Evolutionary conservation across 305 asterid species (phyloP).

Genomic region (Withania somnifera): DNA sequence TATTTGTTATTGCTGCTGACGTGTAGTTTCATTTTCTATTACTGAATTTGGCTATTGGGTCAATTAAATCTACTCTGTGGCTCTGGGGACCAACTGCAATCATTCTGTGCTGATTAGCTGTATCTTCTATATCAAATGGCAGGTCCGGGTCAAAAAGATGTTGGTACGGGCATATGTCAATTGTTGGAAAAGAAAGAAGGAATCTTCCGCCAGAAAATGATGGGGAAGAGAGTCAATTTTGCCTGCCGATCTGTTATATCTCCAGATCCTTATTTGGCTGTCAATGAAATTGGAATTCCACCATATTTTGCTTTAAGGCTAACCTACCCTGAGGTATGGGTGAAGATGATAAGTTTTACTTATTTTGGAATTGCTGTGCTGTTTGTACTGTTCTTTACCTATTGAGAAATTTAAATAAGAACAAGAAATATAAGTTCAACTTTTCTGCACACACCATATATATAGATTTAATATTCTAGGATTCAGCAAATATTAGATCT

Average conservation of each 20-base stretch:
- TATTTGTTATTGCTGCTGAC: background rate
- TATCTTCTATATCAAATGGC: slow-evolving; percentile 14
- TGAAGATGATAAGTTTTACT: background rate
- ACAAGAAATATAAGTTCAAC: background rate
- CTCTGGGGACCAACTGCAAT: background rate
- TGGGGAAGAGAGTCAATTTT: slow-evolving; percentile 96
- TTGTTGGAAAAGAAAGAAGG: slow-evolving; percentile 91
- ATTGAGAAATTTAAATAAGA: background rate
- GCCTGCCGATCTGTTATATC: slow-evolving; percentile 97
- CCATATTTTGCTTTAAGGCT: slow-evolving; percentile 87
- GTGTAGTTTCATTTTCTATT: background rate
- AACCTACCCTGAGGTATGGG: slow-evolving; percentile 87
- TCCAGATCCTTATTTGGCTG: slow-evolving; percentile 90
- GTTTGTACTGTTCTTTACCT: background rate
- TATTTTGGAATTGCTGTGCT: background rate
- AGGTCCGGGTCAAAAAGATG: slow-evolving; percentile 52
- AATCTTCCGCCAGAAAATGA: slow-evolving; percentile 95
- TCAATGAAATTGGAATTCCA: slow-evolving; percentile 96
- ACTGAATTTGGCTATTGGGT: background rate
- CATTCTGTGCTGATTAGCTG: background rate
- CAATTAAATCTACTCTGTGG: background rate
- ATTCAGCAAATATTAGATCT: background rate
- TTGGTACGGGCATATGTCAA: slow-evolving; percentile 61
- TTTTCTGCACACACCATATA: background rate
- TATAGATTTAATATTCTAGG: background rate